These are phyloP conservation scores for Auricularia sp. DNA, from an alignment of 768 basidiomycete species.

Conservation along the genomic window DNA sequence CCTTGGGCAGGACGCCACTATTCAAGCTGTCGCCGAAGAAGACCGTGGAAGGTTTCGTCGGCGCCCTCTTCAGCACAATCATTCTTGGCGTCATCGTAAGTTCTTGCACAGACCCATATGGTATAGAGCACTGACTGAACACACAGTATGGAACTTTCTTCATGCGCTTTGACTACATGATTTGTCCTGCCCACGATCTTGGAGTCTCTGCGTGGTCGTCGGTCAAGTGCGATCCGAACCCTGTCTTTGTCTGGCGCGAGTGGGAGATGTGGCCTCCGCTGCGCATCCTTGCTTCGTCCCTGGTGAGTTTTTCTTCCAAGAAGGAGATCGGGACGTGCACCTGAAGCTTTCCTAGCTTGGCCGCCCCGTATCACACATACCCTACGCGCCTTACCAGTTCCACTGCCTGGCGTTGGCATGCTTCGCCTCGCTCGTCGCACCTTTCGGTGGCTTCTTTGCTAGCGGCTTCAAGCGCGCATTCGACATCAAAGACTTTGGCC, in stretches of 20 bases:
- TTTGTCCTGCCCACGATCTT: slow-evolving; percentile 90
- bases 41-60: slow-evolving; percentile 97
- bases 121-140: neutral
- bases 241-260: slow-evolving; percentile 79
- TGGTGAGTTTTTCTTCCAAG: slow-evolving; percentile 37
- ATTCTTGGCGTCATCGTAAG: slow-evolving; percentile 50
- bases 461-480: slow-evolving; percentile 99
- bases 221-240: slow-evolving; percentile 78
- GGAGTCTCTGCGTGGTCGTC: slow-evolving; percentile 81
- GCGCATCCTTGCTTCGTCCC: slow-evolving; percentile 43
- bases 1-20: slow-evolving; percentile 85
- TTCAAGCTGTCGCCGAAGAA: slow-evolving; percentile 98
- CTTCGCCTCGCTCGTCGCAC: slow-evolving; percentile 94
- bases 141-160: slow-evolving; percentile 79
- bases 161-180: slow-evolving; percentile 97
- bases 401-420: slow-evolving; percentile 85
- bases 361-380: slow-evolving; percentile 58
- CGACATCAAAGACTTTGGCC: slow-evolving; percentile 97
- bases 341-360: slow-evolving; percentile 39
- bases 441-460: slow-evolving; percentile 98
- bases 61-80: slow-evolving; percentile 90
- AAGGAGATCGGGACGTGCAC: neutral
- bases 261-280: slow-evolving; percentile 64
- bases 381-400: slow-evolving; percentile 89
- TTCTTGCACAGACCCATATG: neutral